These are phyloP conservation scores for Teunomyces tritomae DNA, from an alignment of 805 yeast species.

Conservation along the genomic window DNA sequence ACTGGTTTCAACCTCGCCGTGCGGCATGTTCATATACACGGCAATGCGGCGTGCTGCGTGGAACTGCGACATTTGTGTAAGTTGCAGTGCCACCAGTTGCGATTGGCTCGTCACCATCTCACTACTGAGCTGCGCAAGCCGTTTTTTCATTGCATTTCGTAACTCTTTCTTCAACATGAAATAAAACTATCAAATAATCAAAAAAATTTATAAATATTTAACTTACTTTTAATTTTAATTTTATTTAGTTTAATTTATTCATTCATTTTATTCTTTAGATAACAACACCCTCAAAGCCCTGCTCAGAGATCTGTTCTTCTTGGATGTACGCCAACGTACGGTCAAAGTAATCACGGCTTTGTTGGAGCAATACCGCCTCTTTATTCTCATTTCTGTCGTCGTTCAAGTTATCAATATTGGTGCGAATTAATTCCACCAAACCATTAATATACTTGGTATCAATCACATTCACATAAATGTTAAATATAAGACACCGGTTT, in stretches of 20 bases:
- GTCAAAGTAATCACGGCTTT: slow-evolving; percentile 46
- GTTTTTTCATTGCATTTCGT: slow-evolving; percentile 22
- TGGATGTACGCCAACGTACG: slow-evolving; percentile 70
- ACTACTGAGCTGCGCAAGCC: slow-evolving; percentile 14
- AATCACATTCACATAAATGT: slow-evolving; percentile 58
- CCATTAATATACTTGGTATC: slow-evolving; percentile 80
- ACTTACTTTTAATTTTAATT: no score
- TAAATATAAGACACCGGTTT: slow-evolving; percentile 80
- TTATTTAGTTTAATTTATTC: background rate
- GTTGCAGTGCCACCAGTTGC: slow-evolving; percentile 12
- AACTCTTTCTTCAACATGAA: slow-evolving; percentile 17
- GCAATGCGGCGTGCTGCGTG: slow-evolving; percentile 51
- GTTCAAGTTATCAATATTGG: slow-evolving; percentile 51
- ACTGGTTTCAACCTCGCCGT: slow-evolving; percentile 63
- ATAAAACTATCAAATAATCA: background rate
- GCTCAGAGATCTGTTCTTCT: slow-evolving; percentile 68
- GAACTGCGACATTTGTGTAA: slow-evolving; percentile 35
- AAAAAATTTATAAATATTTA: no score
- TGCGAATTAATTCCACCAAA: slow-evolving; percentile 74
- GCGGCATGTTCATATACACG: slow-evolving; percentile 74
- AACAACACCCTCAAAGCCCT: slow-evolving; percentile 56
- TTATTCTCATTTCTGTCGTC: slow-evolving; percentile 21
- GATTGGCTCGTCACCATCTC: slow-evolving; percentile 26
- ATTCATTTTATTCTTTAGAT: background rate
- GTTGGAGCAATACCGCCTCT: slow-evolving; percentile 27